phyloP scores from a whole-genome alignment of 345 rosid species.

The Corymbia maculata region DNA sequence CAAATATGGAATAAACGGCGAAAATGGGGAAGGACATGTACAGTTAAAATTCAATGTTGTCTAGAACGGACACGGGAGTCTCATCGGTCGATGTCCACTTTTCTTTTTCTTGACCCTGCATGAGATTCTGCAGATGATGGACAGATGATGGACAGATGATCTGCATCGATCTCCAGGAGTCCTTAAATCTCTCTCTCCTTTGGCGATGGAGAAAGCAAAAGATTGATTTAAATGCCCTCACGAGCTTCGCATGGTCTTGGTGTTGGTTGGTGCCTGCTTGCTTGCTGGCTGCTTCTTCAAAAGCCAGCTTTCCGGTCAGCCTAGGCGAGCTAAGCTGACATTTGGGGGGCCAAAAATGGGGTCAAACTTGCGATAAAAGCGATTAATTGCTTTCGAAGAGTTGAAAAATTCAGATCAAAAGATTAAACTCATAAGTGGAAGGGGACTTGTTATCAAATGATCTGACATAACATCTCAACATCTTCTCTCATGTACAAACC shows the following conservation, averaged over 20 bases:
- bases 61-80: not conserved
- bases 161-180: not conserved
- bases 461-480: not conserved
- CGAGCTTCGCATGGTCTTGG: not conserved
- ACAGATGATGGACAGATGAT: not conserved
- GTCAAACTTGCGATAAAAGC: not conserved
- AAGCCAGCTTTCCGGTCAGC: not conserved
- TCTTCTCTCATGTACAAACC: not conserved
- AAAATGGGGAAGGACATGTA: not conserved
- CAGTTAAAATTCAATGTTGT: not conserved
- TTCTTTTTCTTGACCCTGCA: not conserved
- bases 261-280: not conserved
- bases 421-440: no score
- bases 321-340: not conserved
- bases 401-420: not conserved
- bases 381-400: not conserved
- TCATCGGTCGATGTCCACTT: not conserved
- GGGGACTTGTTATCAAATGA: fast-evolving
- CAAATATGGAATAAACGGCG: not conserved
- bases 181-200: not conserved
- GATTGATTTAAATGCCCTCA: not conserved
- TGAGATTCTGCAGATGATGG: not conserved
- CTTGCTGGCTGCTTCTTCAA: not conserved
- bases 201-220: not conserved
- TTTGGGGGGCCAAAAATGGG: not conserved